Evolutionary conservation across 805 yeast genomes (phyloP).

Genomic region (Grigorovia transvaalensis): DNA sequence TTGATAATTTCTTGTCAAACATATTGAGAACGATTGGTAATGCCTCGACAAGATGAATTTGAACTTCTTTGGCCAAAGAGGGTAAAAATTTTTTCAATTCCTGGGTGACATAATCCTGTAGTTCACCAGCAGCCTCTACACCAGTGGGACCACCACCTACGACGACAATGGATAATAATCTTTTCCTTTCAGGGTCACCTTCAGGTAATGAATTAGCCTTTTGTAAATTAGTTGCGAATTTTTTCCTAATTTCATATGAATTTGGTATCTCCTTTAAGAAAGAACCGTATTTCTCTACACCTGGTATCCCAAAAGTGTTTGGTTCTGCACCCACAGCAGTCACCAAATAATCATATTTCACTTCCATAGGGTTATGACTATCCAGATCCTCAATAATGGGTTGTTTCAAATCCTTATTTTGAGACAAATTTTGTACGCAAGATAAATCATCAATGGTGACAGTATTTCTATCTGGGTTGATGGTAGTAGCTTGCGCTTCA

Average conservation of each 20-base stretch:
- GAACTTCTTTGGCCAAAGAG: conserved; percentile 71
- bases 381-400: conserved; percentile 26
- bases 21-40: conserved; percentile 69
- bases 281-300: conserved; percentile 73
- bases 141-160: conserved; percentile 99
- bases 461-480: conserved; percentile 65
- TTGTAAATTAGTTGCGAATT: conserved; percentile 78
- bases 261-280: conserved; percentile 86
- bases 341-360: conserved; percentile 71
- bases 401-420: conserved; percentile 20
- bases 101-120: conserved; percentile 89
- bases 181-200: conserved; percentile 69
- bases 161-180: conserved; percentile 77
- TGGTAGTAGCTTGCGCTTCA: conserved; percentile 82
- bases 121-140: conserved; percentile 93
- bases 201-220: conserved; percentile 77
- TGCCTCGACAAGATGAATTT: conserved; percentile 82
- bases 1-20: conserved; percentile 36
- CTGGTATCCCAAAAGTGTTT: conserved; percentile 88
- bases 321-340: conserved; percentile 92
- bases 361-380: conserved; percentile 32
- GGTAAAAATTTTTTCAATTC: conserved; percentile 85
- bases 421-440: conserved; percentile 11
- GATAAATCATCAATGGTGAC: conserved; percentile 47
- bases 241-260: conserved; percentile 70